Evolutionary conservation across 495 filamentous ascomycete species (phyloP).

Genomic region (Margaritispora aquatica): DNA sequence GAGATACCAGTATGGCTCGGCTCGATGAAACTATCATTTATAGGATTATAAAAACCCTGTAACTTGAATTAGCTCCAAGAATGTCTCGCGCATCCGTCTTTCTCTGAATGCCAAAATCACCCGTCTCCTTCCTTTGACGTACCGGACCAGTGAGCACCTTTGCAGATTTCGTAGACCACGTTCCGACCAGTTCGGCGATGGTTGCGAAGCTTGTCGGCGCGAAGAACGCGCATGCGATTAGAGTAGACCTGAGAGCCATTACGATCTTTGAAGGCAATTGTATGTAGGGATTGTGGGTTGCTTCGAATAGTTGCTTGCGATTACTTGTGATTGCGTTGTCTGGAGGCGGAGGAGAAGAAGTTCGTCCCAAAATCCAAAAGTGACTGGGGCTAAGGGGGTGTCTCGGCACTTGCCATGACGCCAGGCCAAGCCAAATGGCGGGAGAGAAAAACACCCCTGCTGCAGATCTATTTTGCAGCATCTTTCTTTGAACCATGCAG

Average conservation of each 20-base stretch:
- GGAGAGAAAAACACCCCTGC: background rate
- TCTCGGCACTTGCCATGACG: background rate
- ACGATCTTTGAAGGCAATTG: background rate
- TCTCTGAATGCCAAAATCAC: conserved; percentile 6
- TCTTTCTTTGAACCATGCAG: no score
- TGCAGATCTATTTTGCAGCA: background rate
- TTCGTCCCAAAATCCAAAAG: background rate
- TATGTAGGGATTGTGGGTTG: background rate
- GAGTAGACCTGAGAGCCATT: conserved; percentile 21
- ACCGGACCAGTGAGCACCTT: conserved; percentile 70
- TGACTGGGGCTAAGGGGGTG: background rate
- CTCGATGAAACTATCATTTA: conserved; percentile 62
- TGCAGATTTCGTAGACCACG: conserved; percentile 72
- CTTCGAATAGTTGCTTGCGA: no score
- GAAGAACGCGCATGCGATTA: conserved; percentile 23
- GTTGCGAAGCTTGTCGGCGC: conserved; percentile 24
- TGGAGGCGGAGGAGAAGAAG: background rate
- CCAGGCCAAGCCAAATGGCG: background rate
- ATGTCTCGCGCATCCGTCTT: background rate
- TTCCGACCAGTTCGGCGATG: conserved; percentile 53
- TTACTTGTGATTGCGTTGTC: no score
- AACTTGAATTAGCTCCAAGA: conserved; percentile 6
- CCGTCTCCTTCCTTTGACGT: conserved; percentile 29
- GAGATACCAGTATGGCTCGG: conserved; percentile 70
- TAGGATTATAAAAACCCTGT: conserved; percentile 70